These are phyloP conservation scores for Claviceps sp. DNA, from an alignment of 2,329 filamentous ascomycete species.

Conservation along the genomic window DNA sequence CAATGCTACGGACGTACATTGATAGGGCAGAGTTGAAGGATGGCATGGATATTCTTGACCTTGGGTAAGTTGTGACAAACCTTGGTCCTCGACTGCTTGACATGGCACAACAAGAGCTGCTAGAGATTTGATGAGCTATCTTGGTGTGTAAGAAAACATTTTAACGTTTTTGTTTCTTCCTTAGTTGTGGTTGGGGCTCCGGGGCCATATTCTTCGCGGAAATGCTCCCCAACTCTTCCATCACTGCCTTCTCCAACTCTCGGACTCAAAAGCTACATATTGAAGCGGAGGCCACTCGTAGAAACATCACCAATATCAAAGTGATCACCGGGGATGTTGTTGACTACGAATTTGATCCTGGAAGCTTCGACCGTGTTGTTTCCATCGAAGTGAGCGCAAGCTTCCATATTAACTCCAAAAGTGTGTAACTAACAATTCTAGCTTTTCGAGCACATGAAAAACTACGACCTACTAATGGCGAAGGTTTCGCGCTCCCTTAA, in stretches of 20 bases:
- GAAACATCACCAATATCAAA: conserved; percentile 44
- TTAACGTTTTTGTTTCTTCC: background rate
- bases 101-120: background rate
- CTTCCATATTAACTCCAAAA: background rate
- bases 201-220: conserved; percentile 52
- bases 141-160: background rate
- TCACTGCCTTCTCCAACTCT: conserved; percentile 59
- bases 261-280: conserved; percentile 56
- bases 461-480: conserved; percentile 53
- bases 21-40: conserved; percentile 44
- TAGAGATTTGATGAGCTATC: background rate
- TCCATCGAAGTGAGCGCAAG: conserved; percentile 39
- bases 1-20: conserved; percentile 52
- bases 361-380: conserved; percentile 49
- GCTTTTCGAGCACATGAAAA: conserved; percentile 68
- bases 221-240: conserved; percentile 43
- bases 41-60: conserved; percentile 48
- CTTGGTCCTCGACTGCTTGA: background rate
- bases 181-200: conserved; percentile 56
- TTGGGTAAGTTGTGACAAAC: conserved; percentile 34
- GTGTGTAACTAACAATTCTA: conserved; percentile 15
- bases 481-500: conserved; percentile 48
- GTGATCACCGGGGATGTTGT: conserved; percentile 56
- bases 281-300: conserved; percentile 40
- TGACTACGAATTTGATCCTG: conserved; percentile 47